Base-by-base conservation (phyloP, 345 rosid genomes). In the Populus alba region DNA sequence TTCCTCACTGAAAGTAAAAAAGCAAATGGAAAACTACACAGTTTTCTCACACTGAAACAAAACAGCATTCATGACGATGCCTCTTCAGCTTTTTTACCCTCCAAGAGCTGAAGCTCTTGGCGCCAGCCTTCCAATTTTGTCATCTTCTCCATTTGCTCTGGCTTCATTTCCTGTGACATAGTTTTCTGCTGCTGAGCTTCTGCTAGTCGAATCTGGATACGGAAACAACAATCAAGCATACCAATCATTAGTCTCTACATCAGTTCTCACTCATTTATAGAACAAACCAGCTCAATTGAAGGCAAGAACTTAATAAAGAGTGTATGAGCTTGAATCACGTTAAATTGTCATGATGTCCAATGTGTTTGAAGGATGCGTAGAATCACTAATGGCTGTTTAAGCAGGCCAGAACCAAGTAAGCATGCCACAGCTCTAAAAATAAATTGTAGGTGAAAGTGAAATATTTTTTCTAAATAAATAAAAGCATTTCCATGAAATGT, bases 121-220 rank as follows among this genome's bases (percentile, higher is more conserved):
- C 71, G 90, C 99, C 98, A 96, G 45, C 90, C 87, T 80, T 90
- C 97, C 57, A 96, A 41, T 84, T 91, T 96, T 8, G 87, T 81
- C 78, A 90, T 78, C 83, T 92, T 96, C 79, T 94, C 97, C 81
- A 82, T 20, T 71, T 88, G 97, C 83, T 96, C 97, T 6, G 92
- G 88, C 49, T 85, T 89, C 87, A 87, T 43, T 68, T 90, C 95
- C 80, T 79, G 66, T 17, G 85, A 33, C 31, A 86, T 79, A 49
- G 87, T 82, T 86, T 92, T 94, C 84, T 89, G 94, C 84, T 80
- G 94, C 81, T 96, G 95, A 66, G 89, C 92, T 87, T 96, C 98
- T 47, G 95, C 91, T 62, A 87, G 88, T 72, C 98, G 94, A 73
- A 96, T 90, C 99, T 96, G 92, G 76, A 81, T 61, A 70, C 55